phyloP scores from a whole-genome alignment of 257 asterid genomes.

The Haberlea rhodopensis region DNA sequence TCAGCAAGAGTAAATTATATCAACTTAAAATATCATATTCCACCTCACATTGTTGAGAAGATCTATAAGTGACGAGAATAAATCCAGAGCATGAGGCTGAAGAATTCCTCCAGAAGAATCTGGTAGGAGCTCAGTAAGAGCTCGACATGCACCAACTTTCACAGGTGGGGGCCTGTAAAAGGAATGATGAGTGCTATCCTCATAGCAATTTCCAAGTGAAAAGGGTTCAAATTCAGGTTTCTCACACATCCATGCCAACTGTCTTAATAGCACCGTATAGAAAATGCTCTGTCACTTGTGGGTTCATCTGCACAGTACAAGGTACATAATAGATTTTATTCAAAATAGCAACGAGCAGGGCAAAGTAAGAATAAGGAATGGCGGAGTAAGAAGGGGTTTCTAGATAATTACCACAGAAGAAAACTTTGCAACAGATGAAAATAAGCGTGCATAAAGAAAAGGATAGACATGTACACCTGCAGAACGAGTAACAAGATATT shows the following conservation, averaged over 20 bases:
- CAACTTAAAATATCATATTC: conserved; percentile 19
- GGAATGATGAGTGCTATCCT: conserved; percentile 21
- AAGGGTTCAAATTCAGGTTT: conserved; percentile 21
- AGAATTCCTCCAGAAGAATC: conserved; percentile 55
- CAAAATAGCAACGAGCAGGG: conserved; percentile 10
- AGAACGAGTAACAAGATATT: conserved; percentile 26
- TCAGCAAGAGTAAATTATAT: conserved; percentile 14
- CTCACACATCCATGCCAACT: conserved; percentile 92
- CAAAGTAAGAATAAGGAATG: conserved; percentile 12
- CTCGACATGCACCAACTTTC: conserved; percentile 95
- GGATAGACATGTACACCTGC: conserved; percentile 79
- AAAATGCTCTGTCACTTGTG: conserved; percentile 57
- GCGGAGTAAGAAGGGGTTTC: conserved; percentile 17
- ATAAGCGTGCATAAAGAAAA: conserved; percentile 85
- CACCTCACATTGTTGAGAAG: conserved; percentile 80
- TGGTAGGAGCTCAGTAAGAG: conserved; percentile 83
- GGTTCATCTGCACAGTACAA: conserved; percentile 62
- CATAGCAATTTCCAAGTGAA: conserved; percentile 10
- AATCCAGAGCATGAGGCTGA: conserved; percentile 61
- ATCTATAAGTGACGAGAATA: conserved; percentile 75
- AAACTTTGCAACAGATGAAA: conserved; percentile 82
- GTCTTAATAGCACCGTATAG: conserved; percentile 75
- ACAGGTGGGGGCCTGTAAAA: conserved; percentile 80
- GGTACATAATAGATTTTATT: conserved; percentile 22
- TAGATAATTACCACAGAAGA: conserved; percentile 63